Conservation (phyloP, 306 rosid species). For the Leucaena leucocephala region DNA sequence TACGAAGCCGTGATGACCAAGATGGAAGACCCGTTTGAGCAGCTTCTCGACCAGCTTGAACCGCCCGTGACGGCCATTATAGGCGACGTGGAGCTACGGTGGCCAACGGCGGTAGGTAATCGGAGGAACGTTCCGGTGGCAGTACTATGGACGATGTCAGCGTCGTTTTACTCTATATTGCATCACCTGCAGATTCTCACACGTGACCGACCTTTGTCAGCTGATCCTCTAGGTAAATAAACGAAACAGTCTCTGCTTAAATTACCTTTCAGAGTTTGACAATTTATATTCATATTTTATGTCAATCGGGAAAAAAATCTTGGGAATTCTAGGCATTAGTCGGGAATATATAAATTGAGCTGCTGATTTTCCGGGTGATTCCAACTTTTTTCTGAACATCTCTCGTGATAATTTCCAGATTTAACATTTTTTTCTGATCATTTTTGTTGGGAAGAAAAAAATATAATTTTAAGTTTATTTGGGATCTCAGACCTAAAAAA, state of each 20-base stretch:
- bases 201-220: background rate
- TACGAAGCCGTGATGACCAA: slow-evolving; percentile 32
- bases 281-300: background rate
- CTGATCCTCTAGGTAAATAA: slow-evolving; percentile 24
- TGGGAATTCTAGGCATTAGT: background rate
- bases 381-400: no score
- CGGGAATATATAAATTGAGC: no score
- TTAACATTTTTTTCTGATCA: no score
- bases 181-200: slow-evolving; percentile 2
- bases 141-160: slow-evolving; percentile 38
- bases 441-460: no score
- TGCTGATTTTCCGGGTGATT: no score
- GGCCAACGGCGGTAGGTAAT: slow-evolving; percentile 21
- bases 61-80: slow-evolving; percentile 26
- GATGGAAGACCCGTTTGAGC: slow-evolving; percentile 44
- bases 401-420: no score
- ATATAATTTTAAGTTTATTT: no score
- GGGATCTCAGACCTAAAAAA: no score
- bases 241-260: background rate
- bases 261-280: background rate
- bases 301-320: background rate
- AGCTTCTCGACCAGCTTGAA: slow-evolving; percentile 36
- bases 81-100: slow-evolving; percentile 28
- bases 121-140: slow-evolving; percentile 36
- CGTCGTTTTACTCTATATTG: slow-evolving; percentile 17